Conservation (phyloP, 768 basidiomycete species). For the Suillus sp. region DNA sequence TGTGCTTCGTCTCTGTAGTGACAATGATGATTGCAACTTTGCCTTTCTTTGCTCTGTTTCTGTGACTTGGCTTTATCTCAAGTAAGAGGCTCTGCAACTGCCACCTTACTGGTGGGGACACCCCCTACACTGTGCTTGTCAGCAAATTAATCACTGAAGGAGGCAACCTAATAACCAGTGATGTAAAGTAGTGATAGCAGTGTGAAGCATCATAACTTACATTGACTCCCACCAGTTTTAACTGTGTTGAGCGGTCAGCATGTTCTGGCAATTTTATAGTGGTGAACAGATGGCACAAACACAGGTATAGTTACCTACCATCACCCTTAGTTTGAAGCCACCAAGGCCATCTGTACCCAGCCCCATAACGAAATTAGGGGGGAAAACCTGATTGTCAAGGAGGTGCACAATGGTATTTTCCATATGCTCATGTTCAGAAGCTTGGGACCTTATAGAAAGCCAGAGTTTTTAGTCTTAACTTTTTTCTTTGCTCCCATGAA, state of each 20-base stretch:
- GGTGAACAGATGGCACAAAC: not conserved
- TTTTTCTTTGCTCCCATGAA: constrained; percentile 27
- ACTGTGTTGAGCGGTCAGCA: constrained; percentile 69
- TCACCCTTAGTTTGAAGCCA: constrained; percentile 43
- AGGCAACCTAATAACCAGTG: constrained; percentile 47
- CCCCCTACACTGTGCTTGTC: constrained; percentile 43
- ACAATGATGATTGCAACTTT: constrained; percentile 8
- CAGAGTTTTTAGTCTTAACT: constrained; percentile 44
- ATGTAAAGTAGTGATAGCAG: not conserved
- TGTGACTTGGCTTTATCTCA: not conserved
- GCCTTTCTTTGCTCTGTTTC: constrained; percentile 1
- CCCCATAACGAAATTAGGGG: not conserved
- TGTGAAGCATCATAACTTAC: constrained; percentile 32
- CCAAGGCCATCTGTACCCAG: constrained; percentile 24
- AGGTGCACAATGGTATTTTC: not conserved
- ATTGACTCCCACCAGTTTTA: constrained; percentile 59
- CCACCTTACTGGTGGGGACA: constrained; percentile 9
- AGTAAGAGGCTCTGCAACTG: constrained; percentile 3
- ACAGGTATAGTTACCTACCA: constrained; percentile 32
- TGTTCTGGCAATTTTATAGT: constrained; percentile 37
- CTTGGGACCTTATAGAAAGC: not conserved
- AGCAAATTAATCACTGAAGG: constrained; percentile 73
- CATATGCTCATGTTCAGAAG: not conserved
- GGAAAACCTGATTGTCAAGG: not conserved
- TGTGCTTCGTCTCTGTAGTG: not conserved